Evolutionary conservation across 2,329 filamentous ascomycete species (phyloP), one percentile per base, ranked within the genome.

Genomic region (Purpureocillium takamizusanense): DNA sequence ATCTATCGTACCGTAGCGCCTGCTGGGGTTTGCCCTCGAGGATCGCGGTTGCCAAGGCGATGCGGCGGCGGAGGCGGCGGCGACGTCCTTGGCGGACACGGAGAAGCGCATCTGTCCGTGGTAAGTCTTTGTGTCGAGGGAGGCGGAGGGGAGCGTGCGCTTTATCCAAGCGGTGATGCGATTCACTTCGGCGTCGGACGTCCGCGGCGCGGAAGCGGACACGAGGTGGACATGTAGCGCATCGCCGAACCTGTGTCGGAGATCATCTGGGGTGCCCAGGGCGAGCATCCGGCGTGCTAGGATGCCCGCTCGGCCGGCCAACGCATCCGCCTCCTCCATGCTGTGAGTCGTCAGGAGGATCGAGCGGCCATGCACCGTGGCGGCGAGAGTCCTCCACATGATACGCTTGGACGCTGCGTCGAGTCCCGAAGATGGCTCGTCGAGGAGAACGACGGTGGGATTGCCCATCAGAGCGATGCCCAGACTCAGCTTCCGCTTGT

Each of bases 401-500:
- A 94, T 75, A 31, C 90, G 76, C 60, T 95, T 95, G 0, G 86
- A 83, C 0, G 86, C 87, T 0, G 89, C 88, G 51, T 97, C 90
- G 66, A 95, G 84, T 1, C 89, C 88, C 0, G 82, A 88, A 1
- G 78, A 85, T 0, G 90, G 90, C 55, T 95, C 90, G 52, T 97
- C 90, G 2, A 95, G 79, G 0, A 95, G 70, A 1, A 97, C 67
- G 0, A 95, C 88, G 0, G 81, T 78, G 0, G 89, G 89, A 50
- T 95, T 94, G 4, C 89, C 90, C 74, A 95, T 94, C 2, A 97
- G 66, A 0, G 90, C 89, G 39, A 95, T 94, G 3, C 84, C 89
- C 0, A 95, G 72, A 14, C 79, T 86, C 1, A 97, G 67, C 60
- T 95, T 97, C n/a, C 89, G 74, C 65, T 94, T 94, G 64, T 95